Base-by-base conservation (phyloP, 805 yeast genomes). In the Candida awuae region DNA sequence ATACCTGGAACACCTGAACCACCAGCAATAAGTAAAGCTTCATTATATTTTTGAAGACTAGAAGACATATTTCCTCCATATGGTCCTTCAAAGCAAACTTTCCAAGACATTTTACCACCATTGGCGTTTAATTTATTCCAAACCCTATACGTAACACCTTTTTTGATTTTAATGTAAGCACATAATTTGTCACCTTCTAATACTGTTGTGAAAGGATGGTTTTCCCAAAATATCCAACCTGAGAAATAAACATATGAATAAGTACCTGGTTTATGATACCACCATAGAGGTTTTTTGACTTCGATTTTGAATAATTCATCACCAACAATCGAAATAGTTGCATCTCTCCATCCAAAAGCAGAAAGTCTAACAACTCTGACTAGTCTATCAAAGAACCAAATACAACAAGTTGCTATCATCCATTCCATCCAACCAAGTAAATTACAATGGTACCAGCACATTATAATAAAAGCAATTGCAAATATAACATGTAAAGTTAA, bases 1-100 rank as follows among this genome's bases (percentile, higher is more conserved):
- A 68, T 59, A 17, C 75, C 81, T 1, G 88, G 80, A 34, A 78
- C 64, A 34, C 90, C 90, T 35, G 73, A 70, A 16, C 90, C 90
- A 31, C 85, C 87, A 6, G 86, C 80, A 18, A 80, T 42, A 34
- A 78, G 65, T 5, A 78, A 58, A 5, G 73, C 67, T 38, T 69
- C 66, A 32, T 73, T 69, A 47, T 70, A 78, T 35, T 63, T 60
- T 16, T 59, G 59, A 13, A 75, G 59, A 2, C 78, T 71, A 4
- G 72, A 53, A 3, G 69, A 46, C 29, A 66, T 63, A 1, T 85
- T 84, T 17, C 34, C 43, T 13, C 44, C 43, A 51, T 83, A 82
- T 2, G 88, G 87, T 1, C 90, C 90, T 53, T 82, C 90, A 3
- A 76, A 33, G 9, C 65, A 54, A 8, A 67, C 52, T 16, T 62